Evolutionary conservation across 768 basidiomycete species (phyloP), one percentile per base, ranked within the genome.

Genomic region (Calocybe cyanea): DNA sequence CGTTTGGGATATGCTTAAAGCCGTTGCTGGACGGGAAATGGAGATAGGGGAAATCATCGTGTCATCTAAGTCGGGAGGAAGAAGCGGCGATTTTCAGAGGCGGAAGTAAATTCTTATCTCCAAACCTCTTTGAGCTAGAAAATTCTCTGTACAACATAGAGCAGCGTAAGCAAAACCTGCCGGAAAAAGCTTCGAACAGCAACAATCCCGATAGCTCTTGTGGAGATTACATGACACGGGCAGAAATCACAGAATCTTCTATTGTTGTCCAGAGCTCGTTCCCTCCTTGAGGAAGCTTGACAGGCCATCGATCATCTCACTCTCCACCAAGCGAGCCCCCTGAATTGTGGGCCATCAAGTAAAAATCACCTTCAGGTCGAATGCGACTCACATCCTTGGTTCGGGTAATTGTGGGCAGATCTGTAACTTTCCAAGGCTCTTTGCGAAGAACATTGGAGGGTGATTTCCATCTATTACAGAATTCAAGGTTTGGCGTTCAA

Each of bases 1-100:
- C 1, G 81, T 93, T 11, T 95, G 91, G 87, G 91, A 92, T 59
- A 93, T 95, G 92, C 75, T 93, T 23, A 93, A 94, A 66, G 85
- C 86, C 4, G 83, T 91, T 1, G 90, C 87, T 1, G 92, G 90
- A n/a, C 77, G 77, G 59, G 86, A 89, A 46, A 92, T 95, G 88
- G 66, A 77, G 48, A 88, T 96, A 28, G 71, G 78, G 15, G 76
- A 80, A 18, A 76, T 92, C 30, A 65, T 75, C 51, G 84, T 92
- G 2, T 67, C 70, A 1, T 63, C 67, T 24, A 93, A 93, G 63
- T 69, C 73, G 21, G 92, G 90, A 10, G 92, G 91, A 14, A 73
- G 72, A 62, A 84, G 82, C 55, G 86, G 82, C 10, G 79, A 84
- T 63, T 93, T 91, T 54, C 45, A 62, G 71, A 43, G 41, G 11